Evolutionary conservation across 306 rosid species (phyloP), one percentile per base, ranked within the genome.

Genomic region (Cucurbita argyrosperma): DNA sequence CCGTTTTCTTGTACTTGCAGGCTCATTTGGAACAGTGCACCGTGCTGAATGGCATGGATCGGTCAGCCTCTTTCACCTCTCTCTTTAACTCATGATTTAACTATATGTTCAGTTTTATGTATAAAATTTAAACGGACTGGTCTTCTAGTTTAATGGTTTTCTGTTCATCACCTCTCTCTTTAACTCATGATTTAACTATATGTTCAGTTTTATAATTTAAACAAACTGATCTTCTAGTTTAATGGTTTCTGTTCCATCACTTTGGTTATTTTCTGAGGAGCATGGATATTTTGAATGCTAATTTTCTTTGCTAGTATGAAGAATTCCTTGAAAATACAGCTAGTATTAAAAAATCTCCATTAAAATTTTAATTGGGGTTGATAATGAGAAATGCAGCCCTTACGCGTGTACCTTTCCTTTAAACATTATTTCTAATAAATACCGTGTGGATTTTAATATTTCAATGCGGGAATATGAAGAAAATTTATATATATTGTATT

Each of bases 31-130:
- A 66, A 94, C 96, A 8, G 99, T 94, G 80, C 94, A 94, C 77
- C 96, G 86, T 56, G 99, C 99, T 74, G 99, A 94, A 83, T 94
- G 99, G 99, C 84, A 94, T 83, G 97, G 99, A 84, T 94, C 96
- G 72, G 99, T 94, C 78, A 85, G 96, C 86, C 38, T 55, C 26
- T 10, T 72, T 37, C 40, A 4, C 60, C 42, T 11, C 5, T 30
- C 15, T 43, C n/a, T 45, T 19, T 2, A 21, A 67, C 16, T 40
- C 71, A 66, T 18, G 53, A 66, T 40, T 64, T 7, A 64, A 40
- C 71, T 64, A 39, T 18, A 7, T 62, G 52, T 64, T 40, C 16
- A 64, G 35, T 64, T 64, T 37, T 2, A 11, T 42, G 71, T 64
- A 64, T 8, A 6, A 9, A 64, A 19, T 62, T 61, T 10, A 51